These are phyloP conservation scores for Mycena kentingensis DNA, from an alignment of 768 basidiomycete species.

Conservation along the genomic window DNA sequence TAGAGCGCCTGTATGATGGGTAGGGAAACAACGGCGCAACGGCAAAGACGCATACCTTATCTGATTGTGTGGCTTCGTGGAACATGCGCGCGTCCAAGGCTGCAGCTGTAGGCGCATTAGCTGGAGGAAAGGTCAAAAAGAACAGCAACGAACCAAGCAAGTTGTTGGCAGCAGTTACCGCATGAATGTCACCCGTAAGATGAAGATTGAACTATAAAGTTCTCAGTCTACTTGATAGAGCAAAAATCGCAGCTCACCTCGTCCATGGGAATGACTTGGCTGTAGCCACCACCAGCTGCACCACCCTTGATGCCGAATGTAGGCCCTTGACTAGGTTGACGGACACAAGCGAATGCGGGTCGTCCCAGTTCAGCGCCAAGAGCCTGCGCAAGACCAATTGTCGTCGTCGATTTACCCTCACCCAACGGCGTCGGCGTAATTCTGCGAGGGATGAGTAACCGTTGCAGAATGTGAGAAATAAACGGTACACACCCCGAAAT, in stretches of 20 bases:
- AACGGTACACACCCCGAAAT: slow-evolving; percentile 72
- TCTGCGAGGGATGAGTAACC: slow-evolving; percentile 36
- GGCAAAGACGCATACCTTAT: slow-evolving; percentile 61
- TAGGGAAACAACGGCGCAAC: background rate
- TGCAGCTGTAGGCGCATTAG: slow-evolving; percentile 60
- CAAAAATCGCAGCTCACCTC: slow-evolving; percentile 53
- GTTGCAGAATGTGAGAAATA: slow-evolving; percentile 8
- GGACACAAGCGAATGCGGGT: slow-evolving; percentile 92
- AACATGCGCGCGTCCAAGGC: slow-evolving; percentile 97
- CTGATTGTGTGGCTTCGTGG: slow-evolving; percentile 93
- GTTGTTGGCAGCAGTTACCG: slow-evolving; percentile 97
- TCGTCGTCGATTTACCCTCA: slow-evolving; percentile 98
- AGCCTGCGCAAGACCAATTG: slow-evolving; percentile 95
- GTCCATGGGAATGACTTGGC: slow-evolving; percentile 99
- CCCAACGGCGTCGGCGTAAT: slow-evolving; percentile 97
- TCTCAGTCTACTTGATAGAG: slow-evolving; percentile 4
- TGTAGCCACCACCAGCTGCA: slow-evolving; percentile 97
- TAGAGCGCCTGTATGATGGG: slow-evolving; percentile 63
- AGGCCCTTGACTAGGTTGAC: slow-evolving; percentile 97
- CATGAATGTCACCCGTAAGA: slow-evolving; percentile 96
- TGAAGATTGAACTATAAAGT: slow-evolving; percentile 84
- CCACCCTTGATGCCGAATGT: slow-evolving; percentile 99
- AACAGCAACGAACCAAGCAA: slow-evolving; percentile 63
- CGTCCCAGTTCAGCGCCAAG: slow-evolving; percentile 92
- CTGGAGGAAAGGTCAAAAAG: background rate